A percentile compares a stretch with the other conserved stretches of the same genome.
Evolutionary conservation across 768 basidiomycete species (phyloP).

Genomic region (Dendrothele bispora): DNA sequence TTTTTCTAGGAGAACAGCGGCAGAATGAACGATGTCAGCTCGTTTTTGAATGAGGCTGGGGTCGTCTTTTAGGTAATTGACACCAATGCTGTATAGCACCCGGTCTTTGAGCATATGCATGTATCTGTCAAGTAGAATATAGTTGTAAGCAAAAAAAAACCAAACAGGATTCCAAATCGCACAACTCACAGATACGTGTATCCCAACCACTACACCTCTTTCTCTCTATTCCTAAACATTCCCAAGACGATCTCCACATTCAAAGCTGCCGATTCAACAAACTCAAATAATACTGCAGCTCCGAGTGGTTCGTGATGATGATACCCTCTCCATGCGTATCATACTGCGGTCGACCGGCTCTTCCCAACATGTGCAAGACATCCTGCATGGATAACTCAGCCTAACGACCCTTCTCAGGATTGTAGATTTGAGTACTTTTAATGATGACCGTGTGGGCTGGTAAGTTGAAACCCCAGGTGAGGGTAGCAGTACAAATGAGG

Average conservation of each 20-base stretch:
- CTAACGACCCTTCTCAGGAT: too few relatives aligned
- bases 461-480: constrained; percentile 96
- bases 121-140: constrained; percentile 62
- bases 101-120: constrained; percentile 93
- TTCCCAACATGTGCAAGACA: constrained; percentile 97
- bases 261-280: constrained; percentile 95
- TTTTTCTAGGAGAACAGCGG: too few relatives aligned
- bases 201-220: constrained; percentile 96
- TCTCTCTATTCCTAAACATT: constrained; percentile 91
- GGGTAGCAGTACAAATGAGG: too few relatives aligned
- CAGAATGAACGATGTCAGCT: too few relatives aligned
- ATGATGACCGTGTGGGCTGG: constrained; percentile 98
- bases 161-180: constrained; percentile 82
- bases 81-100: constrained; percentile 81
- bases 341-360: constrained; percentile 95
- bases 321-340: constrained; percentile 96
- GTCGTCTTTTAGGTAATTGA: too few relatives aligned
- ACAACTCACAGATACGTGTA: too few relatives aligned
- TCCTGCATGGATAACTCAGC: constrained; percentile 94
- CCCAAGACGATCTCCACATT: constrained; percentile 98
- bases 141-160: too few relatives aligned
- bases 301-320: too few relatives aligned
- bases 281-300: too few relatives aligned
- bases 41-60: too few relatives aligned
- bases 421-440: too few relatives aligned